A percentile compares a stretch with the other conserved stretches of the same genome.
These are phyloP conservation scores for Fusarium sp. DNA, from an alignment of 2,329 filamentous ascomycete genomes.

Conservation along the genomic window DNA sequence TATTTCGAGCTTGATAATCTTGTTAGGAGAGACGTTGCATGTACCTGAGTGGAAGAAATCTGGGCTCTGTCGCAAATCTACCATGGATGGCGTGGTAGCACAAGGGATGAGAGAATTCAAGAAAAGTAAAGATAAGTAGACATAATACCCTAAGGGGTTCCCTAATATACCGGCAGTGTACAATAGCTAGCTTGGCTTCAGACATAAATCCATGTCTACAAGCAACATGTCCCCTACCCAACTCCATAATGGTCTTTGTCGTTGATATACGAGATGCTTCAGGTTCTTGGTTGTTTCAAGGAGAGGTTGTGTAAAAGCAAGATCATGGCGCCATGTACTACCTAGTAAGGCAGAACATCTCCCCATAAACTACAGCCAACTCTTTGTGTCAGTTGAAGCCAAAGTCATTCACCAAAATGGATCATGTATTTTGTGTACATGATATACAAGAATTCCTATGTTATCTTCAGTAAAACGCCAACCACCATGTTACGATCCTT, in stretches of 20 bases:
- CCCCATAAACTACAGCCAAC: not conserved
- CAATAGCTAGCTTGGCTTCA: not conserved
- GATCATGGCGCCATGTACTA: too few species aligned
- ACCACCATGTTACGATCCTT: constrained; percentile 12
- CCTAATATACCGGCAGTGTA: not conserved
- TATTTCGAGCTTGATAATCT: not conserved
- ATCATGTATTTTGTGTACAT: not conserved
- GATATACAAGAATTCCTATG: constrained; percentile 3
- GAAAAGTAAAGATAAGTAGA: not conserved
- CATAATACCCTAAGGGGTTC: not conserved
- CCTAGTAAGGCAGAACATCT: not conserved
- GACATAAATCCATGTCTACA: not conserved
- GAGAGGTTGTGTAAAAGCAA: too few species aligned
- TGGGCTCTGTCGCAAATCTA: not conserved
- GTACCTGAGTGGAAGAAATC: not conserved
- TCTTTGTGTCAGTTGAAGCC: not conserved
- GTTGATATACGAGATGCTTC: too few species aligned
- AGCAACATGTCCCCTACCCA: too few species aligned
- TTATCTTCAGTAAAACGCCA: constrained; percentile 7
- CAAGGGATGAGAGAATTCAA: not conserved
- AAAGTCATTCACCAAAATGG: not conserved
- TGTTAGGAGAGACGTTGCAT: not conserved
- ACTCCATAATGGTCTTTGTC: too few species aligned
- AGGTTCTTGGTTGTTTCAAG: too few species aligned
- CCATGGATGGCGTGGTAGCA: not conserved